These are phyloP conservation scores for Aspergillus spinulosporus DNA, from an alignment of 2,329 filamentous ascomycete genomes.

Conservation along the genomic window DNA sequence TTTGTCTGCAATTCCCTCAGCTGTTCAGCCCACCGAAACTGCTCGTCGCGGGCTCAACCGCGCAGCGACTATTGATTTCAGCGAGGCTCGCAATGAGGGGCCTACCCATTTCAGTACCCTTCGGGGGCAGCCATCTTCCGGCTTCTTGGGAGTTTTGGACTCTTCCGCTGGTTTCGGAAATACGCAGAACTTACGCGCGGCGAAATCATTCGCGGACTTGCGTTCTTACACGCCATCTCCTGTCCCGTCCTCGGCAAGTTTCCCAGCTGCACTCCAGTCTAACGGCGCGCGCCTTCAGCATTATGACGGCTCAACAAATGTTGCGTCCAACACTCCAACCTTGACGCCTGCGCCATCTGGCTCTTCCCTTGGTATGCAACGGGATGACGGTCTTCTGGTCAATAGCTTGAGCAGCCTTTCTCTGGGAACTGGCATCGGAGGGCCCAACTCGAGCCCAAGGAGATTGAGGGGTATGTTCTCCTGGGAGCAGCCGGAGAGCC, in stretches of 20 bases:
- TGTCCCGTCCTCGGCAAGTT: conserved; percentile 84
- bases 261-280: conserved; percentile 66
- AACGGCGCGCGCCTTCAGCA: conserved; percentile 62
- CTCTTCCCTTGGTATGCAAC: conserved; percentile 49
- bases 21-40: conserved; percentile 69
- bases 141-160: conserved; percentile 82
- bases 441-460: conserved; percentile 56
- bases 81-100: conserved; percentile 72
- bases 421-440: conserved; percentile 52
- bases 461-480: conserved; percentile 62
- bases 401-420: conserved; percentile 64
- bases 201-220: conserved; percentile 95
- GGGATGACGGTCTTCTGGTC: conserved; percentile 61
- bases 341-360: conserved; percentile 61
- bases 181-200: conserved; percentile 79
- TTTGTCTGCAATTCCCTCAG: conserved; percentile 60
- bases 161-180: conserved; percentile 68
- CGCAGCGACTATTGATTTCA: conserved; percentile 96
- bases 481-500: conserved; percentile 57
- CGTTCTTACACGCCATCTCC: conserved; percentile 94
- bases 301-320: conserved; percentile 58
- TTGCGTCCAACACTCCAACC: conserved; percentile 64
- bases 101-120: conserved; percentile 72
- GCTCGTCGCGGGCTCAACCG: conserved; percentile 84
- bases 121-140: conserved; percentile 70